phyloP scores from a whole-genome alignment of 2,329 filamentous ascomycete genomes.

The Phoma herbarum region DNA sequence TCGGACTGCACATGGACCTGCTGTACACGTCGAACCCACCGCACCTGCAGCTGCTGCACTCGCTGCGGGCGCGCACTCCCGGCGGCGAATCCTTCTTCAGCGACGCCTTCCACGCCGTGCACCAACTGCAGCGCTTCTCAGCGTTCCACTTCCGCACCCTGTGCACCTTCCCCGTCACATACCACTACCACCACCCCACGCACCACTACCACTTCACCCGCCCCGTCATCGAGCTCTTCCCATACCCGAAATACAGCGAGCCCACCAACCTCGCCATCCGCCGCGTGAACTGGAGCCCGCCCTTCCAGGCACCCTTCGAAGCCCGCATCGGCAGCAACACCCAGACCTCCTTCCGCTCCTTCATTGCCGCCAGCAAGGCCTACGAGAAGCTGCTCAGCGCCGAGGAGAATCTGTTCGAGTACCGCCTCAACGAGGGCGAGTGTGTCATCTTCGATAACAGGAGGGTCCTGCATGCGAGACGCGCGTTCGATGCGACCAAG shows the following conservation, averaged over 20 bases:
- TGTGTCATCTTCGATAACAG: constrained; percentile 94
- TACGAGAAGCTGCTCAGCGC: constrained; percentile 70
- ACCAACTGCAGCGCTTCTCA: constrained; percentile 44
- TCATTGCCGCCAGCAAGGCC: constrained; percentile 55
- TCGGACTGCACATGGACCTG: constrained; percentile 93
- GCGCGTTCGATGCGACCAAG: constrained; percentile 72
- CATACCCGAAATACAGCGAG: constrained; percentile 38
- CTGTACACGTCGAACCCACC: constrained; percentile 85
- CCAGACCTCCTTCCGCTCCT: constrained; percentile 39
- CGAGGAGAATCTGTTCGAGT: constrained; percentile 69
- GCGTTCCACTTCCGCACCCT: constrained; percentile 54
- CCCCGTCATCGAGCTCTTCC: constrained; percentile 62
- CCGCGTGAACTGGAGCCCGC: constrained; percentile 76
- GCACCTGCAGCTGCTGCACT: constrained; percentile 87
- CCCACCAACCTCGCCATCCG: constrained; percentile 47
- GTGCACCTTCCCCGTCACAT: constrained; percentile 59
- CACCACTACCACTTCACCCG: constrained; percentile 69
- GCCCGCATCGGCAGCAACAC: constrained; percentile 44
- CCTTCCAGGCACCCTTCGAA: constrained; percentile 73
- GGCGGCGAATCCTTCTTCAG: constrained; percentile 90
- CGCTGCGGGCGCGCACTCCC: constrained; percentile 77
- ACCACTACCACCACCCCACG: constrained; percentile 71
- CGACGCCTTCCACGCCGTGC: constrained; percentile 73
- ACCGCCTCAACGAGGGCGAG: constrained; percentile 79
- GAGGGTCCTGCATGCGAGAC: constrained; percentile 83